These are phyloP conservation scores for Stylonectria norvegica DNA, from an alignment of 2,329 filamentous ascomycete genomes.

Conservation along the genomic window DNA sequence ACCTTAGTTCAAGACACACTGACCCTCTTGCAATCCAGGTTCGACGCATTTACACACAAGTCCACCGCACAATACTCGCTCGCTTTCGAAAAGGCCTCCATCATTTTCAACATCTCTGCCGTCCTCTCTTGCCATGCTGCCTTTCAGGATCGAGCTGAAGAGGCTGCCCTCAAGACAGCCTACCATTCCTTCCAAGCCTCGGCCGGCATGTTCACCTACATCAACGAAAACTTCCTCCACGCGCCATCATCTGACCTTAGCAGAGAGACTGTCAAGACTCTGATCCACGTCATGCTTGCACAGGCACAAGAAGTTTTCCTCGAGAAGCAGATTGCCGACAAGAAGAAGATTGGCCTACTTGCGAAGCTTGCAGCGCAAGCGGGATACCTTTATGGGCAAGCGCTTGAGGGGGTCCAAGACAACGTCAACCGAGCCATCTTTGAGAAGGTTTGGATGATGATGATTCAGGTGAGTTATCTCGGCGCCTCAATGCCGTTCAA, in stretches of 20 bases:
- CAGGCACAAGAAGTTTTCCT: constrained; percentile 97
- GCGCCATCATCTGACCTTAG: constrained; percentile 95
- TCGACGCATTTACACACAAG: constrained; percentile 98
- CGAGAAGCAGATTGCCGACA: constrained; percentile 89
- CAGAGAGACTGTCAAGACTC: constrained; percentile 88
- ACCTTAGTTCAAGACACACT: constrained; percentile 2
- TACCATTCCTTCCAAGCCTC: constrained; percentile 98
- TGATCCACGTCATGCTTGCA: constrained; percentile 90
- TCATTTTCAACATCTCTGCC: constrained; percentile 99
- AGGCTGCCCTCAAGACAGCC: constrained; percentile 88
- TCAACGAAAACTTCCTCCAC: constrained; percentile 98
- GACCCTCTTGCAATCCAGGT: constrained; percentile 55
- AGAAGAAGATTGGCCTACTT: constrained; percentile 86
- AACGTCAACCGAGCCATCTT: constrained; percentile 90
- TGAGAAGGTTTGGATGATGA: constrained; percentile 86
- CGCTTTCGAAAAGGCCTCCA: constrained; percentile 96
- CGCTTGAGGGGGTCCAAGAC: constrained; percentile 85
- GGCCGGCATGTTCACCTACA: constrained; percentile 99
- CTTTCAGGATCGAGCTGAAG: constrained; percentile 86
- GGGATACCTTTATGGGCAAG: constrained; percentile 81
- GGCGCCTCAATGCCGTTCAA: background rate
- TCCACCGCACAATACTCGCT: constrained; percentile 95
- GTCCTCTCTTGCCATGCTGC: constrained; percentile 95
- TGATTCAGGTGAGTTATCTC: constrained; percentile 63
- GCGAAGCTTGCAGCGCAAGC: constrained; percentile 93